Conservation (phyloP, 176 grass and related monocot genomes). For the Bonia amplexicaulis region DNA sequence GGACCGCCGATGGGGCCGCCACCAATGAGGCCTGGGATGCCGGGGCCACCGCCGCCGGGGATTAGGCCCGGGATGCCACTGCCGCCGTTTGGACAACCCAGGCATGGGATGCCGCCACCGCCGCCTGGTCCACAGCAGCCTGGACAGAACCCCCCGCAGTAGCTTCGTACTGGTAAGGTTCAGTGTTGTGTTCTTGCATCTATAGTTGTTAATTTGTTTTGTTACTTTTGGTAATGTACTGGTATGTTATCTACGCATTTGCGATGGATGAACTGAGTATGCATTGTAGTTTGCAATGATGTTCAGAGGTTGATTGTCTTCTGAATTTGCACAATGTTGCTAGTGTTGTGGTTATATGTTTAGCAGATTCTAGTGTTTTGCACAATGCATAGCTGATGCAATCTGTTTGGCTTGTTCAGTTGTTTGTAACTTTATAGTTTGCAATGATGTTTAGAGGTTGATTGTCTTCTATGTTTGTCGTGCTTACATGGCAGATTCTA, state of each 20-base stretch:
- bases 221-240: background rate
- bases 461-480: background rate
- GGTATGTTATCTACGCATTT: background rate
- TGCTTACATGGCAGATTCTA: background rate
- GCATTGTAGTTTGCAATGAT: background rate
- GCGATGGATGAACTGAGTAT: background rate
- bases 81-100: conserved; percentile 55
- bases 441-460: background rate
- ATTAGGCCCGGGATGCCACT: conserved; percentile 89
- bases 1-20: conserved; percentile 65
- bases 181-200: background rate
- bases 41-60: conserved; percentile 60
- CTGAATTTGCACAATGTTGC: background rate
- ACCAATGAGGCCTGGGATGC: conserved; percentile 66
- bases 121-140: conserved; percentile 81
- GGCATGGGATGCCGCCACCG: conserved; percentile 77
- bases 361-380: background rate
- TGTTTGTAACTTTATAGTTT: background rate
- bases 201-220: background rate
- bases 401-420: background rate
- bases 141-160: conserved; percentile 73
- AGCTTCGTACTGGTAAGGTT: conserved; percentile 39
- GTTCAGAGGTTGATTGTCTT: background rate
- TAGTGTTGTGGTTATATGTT: background rate
- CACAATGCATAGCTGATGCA: background rate